Conservation (phyloP, 495 filamentous ascomycete genomes). For the Neurospora discreta region DNA sequence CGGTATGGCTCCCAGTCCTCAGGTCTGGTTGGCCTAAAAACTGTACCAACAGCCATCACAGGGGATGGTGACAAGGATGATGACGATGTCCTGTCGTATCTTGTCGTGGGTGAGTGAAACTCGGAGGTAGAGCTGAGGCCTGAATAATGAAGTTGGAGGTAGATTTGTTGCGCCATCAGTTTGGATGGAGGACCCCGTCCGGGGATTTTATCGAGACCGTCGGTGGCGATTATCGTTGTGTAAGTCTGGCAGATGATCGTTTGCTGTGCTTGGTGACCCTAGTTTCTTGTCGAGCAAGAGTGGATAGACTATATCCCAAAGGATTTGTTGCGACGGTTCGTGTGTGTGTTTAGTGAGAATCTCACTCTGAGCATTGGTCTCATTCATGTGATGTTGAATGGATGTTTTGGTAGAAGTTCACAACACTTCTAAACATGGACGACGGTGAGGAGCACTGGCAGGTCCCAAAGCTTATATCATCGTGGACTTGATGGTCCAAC, state of each 20-base stretch:
- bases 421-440: background rate
- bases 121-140: background rate
- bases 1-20: conserved; percentile 28
- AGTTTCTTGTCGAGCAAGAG: background rate
- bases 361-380: background rate
- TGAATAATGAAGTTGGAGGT: background rate
- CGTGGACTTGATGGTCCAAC: background rate
- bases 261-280: background rate
- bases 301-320: background rate
- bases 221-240: background rate
- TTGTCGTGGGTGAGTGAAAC: background rate
- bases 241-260: background rate
- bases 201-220: background rate
- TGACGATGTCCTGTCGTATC: background rate
- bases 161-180: background rate
- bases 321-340: background rate
- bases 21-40: conserved; percentile 19
- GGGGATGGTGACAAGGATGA: background rate
- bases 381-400: background rate
- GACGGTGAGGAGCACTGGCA: background rate
- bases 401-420: background rate
- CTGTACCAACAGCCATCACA: background rate
- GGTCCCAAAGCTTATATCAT: background rate
- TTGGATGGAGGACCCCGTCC: background rate
- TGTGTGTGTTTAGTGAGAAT: background rate